Percentiles rank a stretch among this genome's conserved stretches.
Evolutionary conservation across 1,284 basidiomycete genomes (phyloP).

Genomic region (Puccinia coronata): DNA sequence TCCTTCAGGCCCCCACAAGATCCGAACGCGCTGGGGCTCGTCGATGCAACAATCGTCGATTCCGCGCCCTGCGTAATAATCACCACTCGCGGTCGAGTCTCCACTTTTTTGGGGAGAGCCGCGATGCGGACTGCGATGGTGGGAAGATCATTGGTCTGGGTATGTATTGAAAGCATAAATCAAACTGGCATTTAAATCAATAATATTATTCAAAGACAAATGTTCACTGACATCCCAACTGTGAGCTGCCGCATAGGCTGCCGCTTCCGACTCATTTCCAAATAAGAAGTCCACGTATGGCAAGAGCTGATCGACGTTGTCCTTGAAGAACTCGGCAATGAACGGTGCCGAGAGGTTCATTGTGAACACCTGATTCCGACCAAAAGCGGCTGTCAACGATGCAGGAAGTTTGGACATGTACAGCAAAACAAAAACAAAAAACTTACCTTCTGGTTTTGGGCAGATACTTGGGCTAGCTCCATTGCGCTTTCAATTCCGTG

Average conservation of each 20-base stretch:
- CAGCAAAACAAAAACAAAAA: constrained; percentile 19
- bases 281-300: constrained; percentile 83
- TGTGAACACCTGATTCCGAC: constrained; percentile 68
- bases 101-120: constrained; percentile 67
- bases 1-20: constrained; percentile 47
- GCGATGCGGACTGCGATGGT: constrained; percentile 75
- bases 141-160: constrained; percentile 66
- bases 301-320: constrained; percentile 75
- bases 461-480: constrained; percentile 78
- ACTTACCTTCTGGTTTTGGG: constrained; percentile 73
- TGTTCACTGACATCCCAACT: constrained; percentile 60
- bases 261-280: constrained; percentile 93
- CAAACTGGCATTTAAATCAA: not conserved
- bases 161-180: not conserved
- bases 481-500: constrained; percentile 79
- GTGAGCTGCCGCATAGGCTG: constrained; percentile 75
- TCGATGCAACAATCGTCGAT: constrained; percentile 75
- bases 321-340: constrained; percentile 90
- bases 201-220: not conserved
- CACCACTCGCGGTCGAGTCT: constrained; percentile 74
- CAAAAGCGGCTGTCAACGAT: constrained; percentile 31
- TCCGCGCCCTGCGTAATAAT: constrained; percentile 88
- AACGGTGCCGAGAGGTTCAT: constrained; percentile 97
- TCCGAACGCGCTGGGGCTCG: constrained; percentile 64
- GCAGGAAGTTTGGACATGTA: not conserved